These are phyloP conservation scores for Cystobasidium sp. DNA, from an alignment of 1,284 basidiomycete genomes.

Conservation along the genomic window DNA sequence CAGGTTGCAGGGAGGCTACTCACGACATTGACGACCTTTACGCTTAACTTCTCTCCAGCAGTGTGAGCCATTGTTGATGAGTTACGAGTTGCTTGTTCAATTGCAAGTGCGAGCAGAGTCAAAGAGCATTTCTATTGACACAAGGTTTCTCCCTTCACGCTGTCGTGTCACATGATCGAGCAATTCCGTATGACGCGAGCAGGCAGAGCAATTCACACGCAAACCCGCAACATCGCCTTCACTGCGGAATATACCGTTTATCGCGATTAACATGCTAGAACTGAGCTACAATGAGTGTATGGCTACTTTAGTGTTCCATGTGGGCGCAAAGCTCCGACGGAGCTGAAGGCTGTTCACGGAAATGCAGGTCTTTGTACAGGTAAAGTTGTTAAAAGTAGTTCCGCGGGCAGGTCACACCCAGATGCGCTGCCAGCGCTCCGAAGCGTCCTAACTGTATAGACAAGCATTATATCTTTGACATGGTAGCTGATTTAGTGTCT, in stretches of 20 bases:
- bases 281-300: background rate
- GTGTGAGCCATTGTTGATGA: constrained; percentile 26
- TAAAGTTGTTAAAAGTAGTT: no score
- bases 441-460: no score
- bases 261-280: background rate
- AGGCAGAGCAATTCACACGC: background rate
- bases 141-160: no score
- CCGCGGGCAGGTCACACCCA: no score
- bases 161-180: background rate
- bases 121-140: background rate
- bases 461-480: no score
- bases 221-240: background rate
- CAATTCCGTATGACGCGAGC: background rate
- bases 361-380: no score
- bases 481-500: no score
- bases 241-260: background rate
- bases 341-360: no score
- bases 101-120: constrained; percentile 12
- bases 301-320: background rate
- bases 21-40: constrained; percentile 45
- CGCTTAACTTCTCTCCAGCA: constrained; percentile 19
- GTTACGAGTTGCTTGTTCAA: background rate
- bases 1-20: background rate
- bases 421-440: no score
- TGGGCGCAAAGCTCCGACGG: no score